Conservation (phyloP, 1,284 basidiomycete genomes). For the Ceratobasidium sp. region DNA sequence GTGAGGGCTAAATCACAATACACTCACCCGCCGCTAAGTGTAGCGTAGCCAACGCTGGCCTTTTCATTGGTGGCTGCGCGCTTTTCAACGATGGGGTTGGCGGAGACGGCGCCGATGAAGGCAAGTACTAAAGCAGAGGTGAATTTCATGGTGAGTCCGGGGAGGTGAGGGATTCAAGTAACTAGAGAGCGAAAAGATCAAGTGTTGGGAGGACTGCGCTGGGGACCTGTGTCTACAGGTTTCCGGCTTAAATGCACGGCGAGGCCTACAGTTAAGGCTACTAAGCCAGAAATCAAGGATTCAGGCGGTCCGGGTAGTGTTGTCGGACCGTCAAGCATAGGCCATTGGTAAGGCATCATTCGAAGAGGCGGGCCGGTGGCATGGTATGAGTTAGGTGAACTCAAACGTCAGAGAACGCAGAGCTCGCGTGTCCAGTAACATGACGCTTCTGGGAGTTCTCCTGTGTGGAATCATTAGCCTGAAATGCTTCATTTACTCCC, state of each 20-base stretch:
- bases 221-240: no score
- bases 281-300: no score
- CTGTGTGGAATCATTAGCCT: neutral
- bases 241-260: no score
- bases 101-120: conserved; percentile 16
- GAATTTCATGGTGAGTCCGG: conserved; percentile 33
- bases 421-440: neutral
- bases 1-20: neutral
- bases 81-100: conserved; percentile 26
- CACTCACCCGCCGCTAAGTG: conserved; percentile 30
- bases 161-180: no score
- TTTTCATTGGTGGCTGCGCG: conserved; percentile 23
- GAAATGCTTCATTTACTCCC: neutral
- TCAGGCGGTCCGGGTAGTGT: no score
- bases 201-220: no score
- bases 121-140: conserved; percentile 12
- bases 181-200: no score
- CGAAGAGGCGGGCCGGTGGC: no score
- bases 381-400: neutral
- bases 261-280: no score
- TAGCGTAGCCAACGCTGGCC: conserved; percentile 28
- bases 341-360: no score
- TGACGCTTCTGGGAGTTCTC: neutral
- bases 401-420: neutral
- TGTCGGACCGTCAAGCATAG: no score